phyloP scores from a whole-genome alignment of 1,139 yeast genomes.

The Lodderomyces beijingensis region DNA sequence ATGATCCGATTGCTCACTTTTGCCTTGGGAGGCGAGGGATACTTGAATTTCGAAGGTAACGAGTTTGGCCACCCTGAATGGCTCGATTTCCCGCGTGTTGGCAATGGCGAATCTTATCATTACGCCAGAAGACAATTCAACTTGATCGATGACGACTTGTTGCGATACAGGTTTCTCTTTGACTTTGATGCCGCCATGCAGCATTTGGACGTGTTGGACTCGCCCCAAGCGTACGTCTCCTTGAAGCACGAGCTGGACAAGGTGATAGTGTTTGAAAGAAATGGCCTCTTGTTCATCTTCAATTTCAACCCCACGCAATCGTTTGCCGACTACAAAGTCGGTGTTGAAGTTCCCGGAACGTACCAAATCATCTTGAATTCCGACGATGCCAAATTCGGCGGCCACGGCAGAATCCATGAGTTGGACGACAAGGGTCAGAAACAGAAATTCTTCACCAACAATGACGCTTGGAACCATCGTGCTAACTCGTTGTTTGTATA shows the following conservation, averaged over 20 bases:
- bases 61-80: constrained; percentile 99
- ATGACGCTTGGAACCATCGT: constrained; percentile 77
- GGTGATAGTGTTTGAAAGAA: constrained; percentile 83
- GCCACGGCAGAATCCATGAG: constrained; percentile 68
- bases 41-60: constrained; percentile 92
- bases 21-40: constrained; percentile 92
- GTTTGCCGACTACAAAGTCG: constrained; percentile 81
- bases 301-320: constrained; percentile 87
- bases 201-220: constrained; percentile 71
- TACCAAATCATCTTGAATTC: constrained; percentile 73
- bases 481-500: constrained; percentile 75
- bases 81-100: constrained; percentile 93
- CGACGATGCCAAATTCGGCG: constrained; percentile 72
- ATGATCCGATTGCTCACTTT: constrained; percentile 84
- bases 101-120: constrained; percentile 83
- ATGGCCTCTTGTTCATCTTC: constrained; percentile 77
- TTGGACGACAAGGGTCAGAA: constrained; percentile 28
- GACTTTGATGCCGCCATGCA: constrained; percentile 85
- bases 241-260: constrained; percentile 86
- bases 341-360: constrained; percentile 75
- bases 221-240: constrained; percentile 82
- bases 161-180: constrained; percentile 75
- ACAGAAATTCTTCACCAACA: constrained; percentile 60
- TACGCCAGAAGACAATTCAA: constrained; percentile 95
- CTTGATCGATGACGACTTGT: constrained; percentile 69